Percentiles rank a stretch among this genome's conserved stretches.
phyloP scores from a whole-genome alignment of 1,139 yeast species.

The Kodamaea derodonti region DNA sequence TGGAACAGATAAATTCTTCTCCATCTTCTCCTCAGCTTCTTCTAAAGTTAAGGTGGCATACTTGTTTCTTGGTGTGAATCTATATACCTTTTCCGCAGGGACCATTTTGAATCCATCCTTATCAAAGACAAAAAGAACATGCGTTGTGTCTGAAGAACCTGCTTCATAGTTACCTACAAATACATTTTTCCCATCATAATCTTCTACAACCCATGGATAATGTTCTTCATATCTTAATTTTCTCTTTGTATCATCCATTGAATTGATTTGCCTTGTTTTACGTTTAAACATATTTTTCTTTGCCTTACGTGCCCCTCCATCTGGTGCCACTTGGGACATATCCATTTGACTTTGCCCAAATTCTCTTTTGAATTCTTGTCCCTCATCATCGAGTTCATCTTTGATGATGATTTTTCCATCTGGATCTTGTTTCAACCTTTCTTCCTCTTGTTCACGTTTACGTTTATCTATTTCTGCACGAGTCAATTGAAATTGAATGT shows the following conservation, averaged over 20 bases:
- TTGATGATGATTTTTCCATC: conserved; percentile 13
- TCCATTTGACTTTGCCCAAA: conserved; percentile 16
- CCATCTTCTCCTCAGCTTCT: conserved; percentile 96
- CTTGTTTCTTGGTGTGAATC: conserved; percentile 88
- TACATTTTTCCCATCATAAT: conserved; percentile 88
- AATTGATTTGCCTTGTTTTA: conserved; percentile 80
- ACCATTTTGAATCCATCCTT: conserved; percentile 88
- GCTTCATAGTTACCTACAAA: conserved; percentile 98
- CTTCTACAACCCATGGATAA: conserved; percentile 98
- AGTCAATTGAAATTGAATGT: conserved; percentile 78
- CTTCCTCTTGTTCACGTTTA: conserved; percentile 44
- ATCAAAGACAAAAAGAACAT: conserved; percentile 82
- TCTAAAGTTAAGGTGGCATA: conserved; percentile 92
- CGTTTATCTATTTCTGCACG: conserved; percentile 57
- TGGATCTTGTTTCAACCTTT: conserved; percentile 21
- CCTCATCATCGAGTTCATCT: conserved; percentile 14
- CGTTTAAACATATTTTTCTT: conserved; percentile 64
- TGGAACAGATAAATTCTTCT: conserved; percentile 72
- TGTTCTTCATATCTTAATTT: conserved; percentile 89
- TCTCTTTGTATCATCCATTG: conserved; percentile 77
- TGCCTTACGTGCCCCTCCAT: conserved; percentile 80
- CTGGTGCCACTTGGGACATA: conserved; percentile 81
- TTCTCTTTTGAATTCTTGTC: conserved; percentile 8
- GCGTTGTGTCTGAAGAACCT: conserved; percentile 75
- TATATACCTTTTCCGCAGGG: conserved; percentile 91